phyloP scores from a whole-genome alignment of 2,329 filamentous ascomycete species.

The Aspergillus niger region DNA sequence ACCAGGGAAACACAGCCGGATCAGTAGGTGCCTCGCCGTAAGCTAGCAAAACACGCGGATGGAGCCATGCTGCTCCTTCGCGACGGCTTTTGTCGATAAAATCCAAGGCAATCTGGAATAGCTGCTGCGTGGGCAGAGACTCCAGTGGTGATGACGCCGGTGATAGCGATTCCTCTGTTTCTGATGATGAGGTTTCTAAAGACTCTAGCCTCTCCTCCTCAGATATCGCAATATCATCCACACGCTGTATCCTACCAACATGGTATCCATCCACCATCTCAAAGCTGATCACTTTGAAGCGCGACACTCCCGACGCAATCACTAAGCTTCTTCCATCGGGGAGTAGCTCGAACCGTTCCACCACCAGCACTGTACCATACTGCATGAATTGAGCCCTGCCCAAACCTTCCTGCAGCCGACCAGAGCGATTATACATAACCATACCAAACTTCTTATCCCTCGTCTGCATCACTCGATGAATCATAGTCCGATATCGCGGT shows the following conservation, averaged over 20 bases:
- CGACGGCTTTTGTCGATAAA: slow-evolving; percentile 71
- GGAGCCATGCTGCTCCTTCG: slow-evolving; percentile 72
- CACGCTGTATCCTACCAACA: slow-evolving; percentile 71
- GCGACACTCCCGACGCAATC: slow-evolving; percentile 73
- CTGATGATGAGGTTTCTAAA: slow-evolving; percentile 56
- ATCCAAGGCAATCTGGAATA: slow-evolving; percentile 65
- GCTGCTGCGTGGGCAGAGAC: slow-evolving; percentile 66
- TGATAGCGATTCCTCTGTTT: slow-evolving; percentile 13
- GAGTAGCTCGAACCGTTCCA: slow-evolving; percentile 72
- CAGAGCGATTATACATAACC: slow-evolving; percentile 68
- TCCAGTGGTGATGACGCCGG: slow-evolving; percentile 34
- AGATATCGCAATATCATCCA: slow-evolving; percentile 78
- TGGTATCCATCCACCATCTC: slow-evolving; percentile 74
- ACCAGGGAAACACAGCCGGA: slow-evolving; percentile 79
- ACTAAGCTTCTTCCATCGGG: slow-evolving; percentile 80
- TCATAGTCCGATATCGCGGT: slow-evolving; percentile 88
- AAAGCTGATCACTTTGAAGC: slow-evolving; percentile 68
- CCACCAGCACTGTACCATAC: slow-evolving; percentile 76
- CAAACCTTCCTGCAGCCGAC: slow-evolving; percentile 55
- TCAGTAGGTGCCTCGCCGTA: slow-evolving; percentile 79
- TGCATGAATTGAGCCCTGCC: slow-evolving; percentile 63
- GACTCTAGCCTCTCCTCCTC: slow-evolving; percentile 79
- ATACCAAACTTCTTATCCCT: slow-evolving; percentile 80
- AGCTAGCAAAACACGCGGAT: slow-evolving; percentile 68
- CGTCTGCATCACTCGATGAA: slow-evolving; percentile 70